Evolutionary conservation across 306 rosid genomes (phyloP), one percentile per base, ranked within the genome.

Genomic region (Pueraria montana): DNA sequence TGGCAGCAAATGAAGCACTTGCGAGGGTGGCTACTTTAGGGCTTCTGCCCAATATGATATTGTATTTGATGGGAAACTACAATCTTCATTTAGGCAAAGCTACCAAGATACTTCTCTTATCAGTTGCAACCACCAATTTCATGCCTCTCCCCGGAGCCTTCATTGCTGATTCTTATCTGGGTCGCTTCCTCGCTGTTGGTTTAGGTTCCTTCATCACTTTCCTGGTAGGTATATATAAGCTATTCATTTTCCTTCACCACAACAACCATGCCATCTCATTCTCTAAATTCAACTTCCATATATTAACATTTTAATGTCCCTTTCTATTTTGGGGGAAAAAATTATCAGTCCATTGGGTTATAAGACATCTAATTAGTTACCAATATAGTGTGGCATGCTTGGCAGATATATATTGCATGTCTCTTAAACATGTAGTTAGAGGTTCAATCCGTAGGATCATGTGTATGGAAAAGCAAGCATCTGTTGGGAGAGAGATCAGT

Each of bases 141-240:
- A 73, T 81, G 80, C 97, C 97, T 62, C 24, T 91, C 36, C 0
- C 89, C 3, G 97, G 91, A n/a, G 97, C 97, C 4, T 88, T 90
- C 58, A 64, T 91, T 71, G 80, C 92, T 20, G 94, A 93, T 93
- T 91, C 94, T 80, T 91, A 86, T 80, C 85, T 91, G 52, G 97
- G 97, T 78, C 91, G 94, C 1, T 93, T 93, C 71, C 91, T 78
- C 40, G 65, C 91, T 69, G 88, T 93, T 70, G 90, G 78, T 24
- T 76, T 85, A 0, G 94, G 95, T 68, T 91, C 94, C 56, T 30
- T 91, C 30, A 52, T 85, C 65, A 86, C 86, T 76, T 80, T 93
- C 66, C 72, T 87, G 91, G 95, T 93, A 16, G 6, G 65, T 74
- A 6, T 50, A 18, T 74, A 6, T 50, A 18, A 34, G 2, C 8